Evolutionary conservation across 2,329 filamentous ascomycete species (phyloP), one percentile per base, ranked within the genome.

Genomic region (Ilyonectria robusta): DNA sequence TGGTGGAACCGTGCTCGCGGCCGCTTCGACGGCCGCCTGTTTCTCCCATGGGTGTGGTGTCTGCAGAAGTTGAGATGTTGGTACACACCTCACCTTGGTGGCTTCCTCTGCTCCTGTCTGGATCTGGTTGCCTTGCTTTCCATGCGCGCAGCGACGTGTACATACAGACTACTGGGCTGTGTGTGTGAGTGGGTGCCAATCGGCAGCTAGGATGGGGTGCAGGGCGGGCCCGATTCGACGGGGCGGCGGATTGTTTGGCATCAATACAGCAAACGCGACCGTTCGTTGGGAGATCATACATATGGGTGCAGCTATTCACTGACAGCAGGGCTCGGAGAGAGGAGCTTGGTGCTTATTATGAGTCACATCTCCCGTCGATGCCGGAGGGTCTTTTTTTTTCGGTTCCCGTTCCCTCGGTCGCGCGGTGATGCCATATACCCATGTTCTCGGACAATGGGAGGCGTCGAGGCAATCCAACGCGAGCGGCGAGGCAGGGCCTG

Each of bases 171-270:
- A 50, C 61, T 66, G 65, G 70, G 70, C 63, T 68, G 70, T 73
- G 69, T 66, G 56, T 59, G 55, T 59, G 67, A 51, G 72, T 62
- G 66, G 60, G 68, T 70, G 67, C 76, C 75, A 77, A 77, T 77
- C 74, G 74, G 74, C 66, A 70, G 61, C 68, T 63, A 64, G 67
- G 57, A 72, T 66, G 68, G 68, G 70, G 72, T 72, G 59, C 67
- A 71, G 65, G 64, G 71, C 69, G 72, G 71, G 75, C 69, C 75
- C 70, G 70, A 74, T 72, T 74, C 69, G 71, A 76, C 73, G 65
- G 71, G 73, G 72, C 68, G 70, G 64, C 62, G 66, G 57, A 67
- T 73, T 70, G 72, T 77, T 77, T 75, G 76, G 76, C 74, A 76
- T 75, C 74, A 76, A 77, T 68, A 77, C 75, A 76, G 65, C 67